Evolutionary conservation across 2,329 filamentous ascomycete genomes (phyloP).

Genomic region (Biscogniauxia sp.): DNA sequence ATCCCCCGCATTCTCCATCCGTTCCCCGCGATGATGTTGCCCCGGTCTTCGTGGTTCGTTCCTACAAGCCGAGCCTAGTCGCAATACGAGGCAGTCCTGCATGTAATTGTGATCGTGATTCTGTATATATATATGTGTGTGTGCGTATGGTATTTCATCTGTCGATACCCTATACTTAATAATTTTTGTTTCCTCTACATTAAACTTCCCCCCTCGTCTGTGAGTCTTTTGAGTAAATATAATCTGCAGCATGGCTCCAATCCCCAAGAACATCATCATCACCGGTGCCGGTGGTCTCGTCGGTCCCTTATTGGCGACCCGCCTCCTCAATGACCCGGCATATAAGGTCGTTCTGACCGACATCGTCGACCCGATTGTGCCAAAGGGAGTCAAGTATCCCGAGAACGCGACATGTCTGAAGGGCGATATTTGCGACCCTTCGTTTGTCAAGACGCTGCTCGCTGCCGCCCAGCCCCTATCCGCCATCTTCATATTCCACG

Average conservation of each 20-base stretch:
- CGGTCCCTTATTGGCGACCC: conserved; percentile 37
- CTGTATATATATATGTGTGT: not conserved
- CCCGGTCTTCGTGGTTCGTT: not conserved
- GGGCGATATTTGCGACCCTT: conserved; percentile 44
- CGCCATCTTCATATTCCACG: conserved; percentile 61
- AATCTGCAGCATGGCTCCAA: conserved; percentile 19
- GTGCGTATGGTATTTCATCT: not conserved
- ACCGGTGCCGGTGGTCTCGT: conserved; percentile 35
- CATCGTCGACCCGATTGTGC: conserved; percentile 50
- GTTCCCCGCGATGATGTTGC: not conserved
- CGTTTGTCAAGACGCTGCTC: conserved; percentile 41
- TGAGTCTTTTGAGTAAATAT: not conserved
- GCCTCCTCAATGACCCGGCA: conserved; percentile 38
- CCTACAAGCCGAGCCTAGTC: not conserved
- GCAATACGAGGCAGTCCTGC: no score
- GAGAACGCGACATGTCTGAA: conserved; percentile 49
- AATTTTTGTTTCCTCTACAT: conserved; percentile 20
- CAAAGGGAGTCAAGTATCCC: conserved; percentile 45
- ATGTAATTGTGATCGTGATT: no score
- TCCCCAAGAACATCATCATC: conserved; percentile 34
- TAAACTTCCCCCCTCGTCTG: conserved; percentile 15
- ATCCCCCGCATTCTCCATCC: not conserved
- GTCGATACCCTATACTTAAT: not conserved
- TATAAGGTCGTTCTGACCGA: conserved; percentile 50
- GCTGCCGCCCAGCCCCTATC: conserved; percentile 44